Base-by-base conservation (phyloP, 176 grass and related monocot genomes). In the sorghum (Sorghum bicolor) region DNA sequence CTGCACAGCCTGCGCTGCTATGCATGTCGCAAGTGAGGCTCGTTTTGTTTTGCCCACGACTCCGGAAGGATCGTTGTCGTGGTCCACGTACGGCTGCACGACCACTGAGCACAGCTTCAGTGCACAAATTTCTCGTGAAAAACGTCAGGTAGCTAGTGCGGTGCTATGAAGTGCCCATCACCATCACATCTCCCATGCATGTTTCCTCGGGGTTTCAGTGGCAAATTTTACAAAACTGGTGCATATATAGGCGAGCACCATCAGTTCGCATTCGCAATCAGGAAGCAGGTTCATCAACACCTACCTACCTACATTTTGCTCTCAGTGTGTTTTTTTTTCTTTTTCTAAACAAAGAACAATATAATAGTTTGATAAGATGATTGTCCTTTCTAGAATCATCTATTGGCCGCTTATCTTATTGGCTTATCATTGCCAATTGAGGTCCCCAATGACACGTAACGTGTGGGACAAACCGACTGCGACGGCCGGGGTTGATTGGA, bases 371-470 rank as follows among this genome's bases (percentile, higher is more conserved):
- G 40, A 65, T 64, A 36, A 9, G 39, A 10, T 47, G 55, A 72
- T 3, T 10, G 55, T 15, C 32, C 32, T 55, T 31, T 76, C 82
- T 16, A 40, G 61, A 84, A 67, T 4, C 76, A 22, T 74, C 76
- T 65, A 82, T 29, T 45, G 63, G 12, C 12, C 24, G 13, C 70
- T 34, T 82, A 75, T 87, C 70, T 1, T 75, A 55, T 17, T 32
- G 32, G n/a, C 57, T 29, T 73, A 44, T 31, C 66, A 67, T 31
- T 1, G 9, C 2, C 14, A 43, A 33, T 37, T 29, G 41, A 74
- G 77, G 84, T 55, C 77, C 69, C 84, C 68, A 17, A 25, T 10
- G 52, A 76, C 87, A 85, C 77, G 77, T 76, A 52, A 36, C 70
- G 70, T 25, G 77, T 22, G 62, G 62, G 64, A 58, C 47, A 9